Conservation (phyloP, 768 basidiomycete genomes). For the Cystofilobasidium bisporidii region DNA sequence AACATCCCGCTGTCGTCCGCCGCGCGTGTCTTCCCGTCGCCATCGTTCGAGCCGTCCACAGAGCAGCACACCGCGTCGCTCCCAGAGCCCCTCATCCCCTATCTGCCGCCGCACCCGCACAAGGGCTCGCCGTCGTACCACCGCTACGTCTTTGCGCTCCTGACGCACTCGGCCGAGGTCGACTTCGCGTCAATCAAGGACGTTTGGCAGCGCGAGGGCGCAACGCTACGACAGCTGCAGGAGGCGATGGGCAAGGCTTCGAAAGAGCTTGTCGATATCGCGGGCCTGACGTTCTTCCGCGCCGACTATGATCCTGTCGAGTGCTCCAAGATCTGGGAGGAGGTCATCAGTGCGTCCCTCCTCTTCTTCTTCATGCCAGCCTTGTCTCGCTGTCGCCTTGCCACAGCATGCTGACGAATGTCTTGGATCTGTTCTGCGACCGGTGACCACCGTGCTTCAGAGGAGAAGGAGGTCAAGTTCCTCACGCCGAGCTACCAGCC, state of each 20-base stretch:
- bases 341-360: conserved; percentile 24
- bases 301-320: conserved; percentile 9
- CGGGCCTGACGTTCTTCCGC: conserved; percentile 21
- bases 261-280: not conserved
- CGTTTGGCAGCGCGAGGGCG: not conserved
- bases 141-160: conserved; percentile 68
- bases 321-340: conserved; percentile 23
- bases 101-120: conserved; percentile 86
- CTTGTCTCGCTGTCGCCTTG: not conserved
- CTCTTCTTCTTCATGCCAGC: too few relatives aligned
- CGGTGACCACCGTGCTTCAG: not conserved
- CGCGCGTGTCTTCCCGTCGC: conserved; percentile 41
- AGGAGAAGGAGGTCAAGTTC: conserved; percentile 19
- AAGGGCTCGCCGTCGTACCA: conserved; percentile 72
- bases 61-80: conserved; percentile 22
- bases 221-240: conserved; percentile 6
- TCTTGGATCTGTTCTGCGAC: not conserved
- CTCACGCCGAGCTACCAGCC: not conserved
- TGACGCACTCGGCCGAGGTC: conserved; percentile 49
- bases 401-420: too few relatives aligned
- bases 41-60: conserved; percentile 26
- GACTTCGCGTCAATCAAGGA: not conserved
- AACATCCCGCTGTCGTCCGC: conserved; percentile 62
- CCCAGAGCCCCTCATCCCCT: conserved; percentile 42
- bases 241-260: not conserved